Base-by-base conservation (phyloP, 345 rosid species). In the Rhizophora apiculata region DNA sequence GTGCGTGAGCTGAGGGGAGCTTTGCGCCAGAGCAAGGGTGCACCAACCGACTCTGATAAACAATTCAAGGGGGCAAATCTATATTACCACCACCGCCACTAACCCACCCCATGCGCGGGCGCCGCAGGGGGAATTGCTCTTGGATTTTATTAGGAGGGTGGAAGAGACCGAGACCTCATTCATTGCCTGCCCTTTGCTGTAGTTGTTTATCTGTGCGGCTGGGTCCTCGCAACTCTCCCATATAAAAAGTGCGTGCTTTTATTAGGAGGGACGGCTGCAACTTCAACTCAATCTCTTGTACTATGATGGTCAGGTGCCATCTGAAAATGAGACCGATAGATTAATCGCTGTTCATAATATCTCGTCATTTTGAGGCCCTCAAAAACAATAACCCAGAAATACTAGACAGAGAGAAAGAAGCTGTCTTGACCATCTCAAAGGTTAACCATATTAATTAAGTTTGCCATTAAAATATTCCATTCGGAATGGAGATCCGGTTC, bases 131-230 rank as follows among this genome's bases (percentile, higher is more conserved):
- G 97, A 94, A 68, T 80, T 91, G 81, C 90, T 94, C 13, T 77
- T 80, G 71, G 98, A 94, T 74, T 91, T 94, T 37, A 78, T 91
- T 49, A 75, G 76, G 68, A 89, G 97, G 77, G 84, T 91, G 8
- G 98, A 91, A 83, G 90, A 88, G 82, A 94, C 85, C 56, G 98
- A 94, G 82, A 78, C 86, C 1, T n/a, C n/a, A n/a, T 4, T 32
- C 82, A 16, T 91, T 97, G 98, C 95, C 98, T 29, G 85, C 93
- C 75, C 96, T n/a, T 97, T 63, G 95, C 90, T 19, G 87, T 71
- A 8, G 93, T 91, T 22, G 87, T 94, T 70, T 80, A 72, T 68
- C 89, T 32, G 96, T 76, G 97, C 95, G 91, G 99, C 96, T 93
- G 0, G 99, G 96, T 64, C 96, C 96, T 56, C 85, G 93, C 0